Evolutionary conservation across 73 alveolate species (phyloP).

Genomic region (Uronychia setigera): DNA sequence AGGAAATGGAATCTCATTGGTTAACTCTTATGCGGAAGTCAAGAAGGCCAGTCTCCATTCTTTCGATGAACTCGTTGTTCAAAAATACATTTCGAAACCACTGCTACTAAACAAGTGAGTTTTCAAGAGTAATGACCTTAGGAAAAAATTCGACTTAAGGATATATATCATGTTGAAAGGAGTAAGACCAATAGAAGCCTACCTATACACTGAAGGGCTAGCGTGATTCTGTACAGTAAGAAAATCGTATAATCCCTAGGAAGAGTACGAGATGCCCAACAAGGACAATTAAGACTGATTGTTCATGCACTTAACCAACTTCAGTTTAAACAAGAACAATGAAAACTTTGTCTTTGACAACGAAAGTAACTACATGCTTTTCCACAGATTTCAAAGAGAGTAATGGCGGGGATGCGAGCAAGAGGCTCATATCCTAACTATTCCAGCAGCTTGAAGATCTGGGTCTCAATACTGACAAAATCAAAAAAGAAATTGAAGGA

Average conservation of each 20-base stretch:
- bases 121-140: conserved; percentile 75
- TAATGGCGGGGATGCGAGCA: neutral
- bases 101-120: conserved; percentile 80
- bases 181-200: conserved; percentile 87
- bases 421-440: neutral
- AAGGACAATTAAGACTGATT: conserved; percentile 67
- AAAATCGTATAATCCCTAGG: conserved; percentile 16
- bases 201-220: conserved; percentile 96
- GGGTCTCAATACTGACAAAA: neutral
- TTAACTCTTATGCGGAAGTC: conserved; percentile 35
- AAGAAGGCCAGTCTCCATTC: conserved; percentile 21
- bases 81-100: conserved; percentile 86
- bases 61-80: conserved; percentile 62
- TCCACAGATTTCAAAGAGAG: neutral
- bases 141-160: conserved; percentile 94
- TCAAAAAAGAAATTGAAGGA: neutral
- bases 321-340: conserved; percentile 81
- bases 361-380: neutral
- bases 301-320: conserved; percentile 92
- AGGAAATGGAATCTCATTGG: conserved; percentile 74
- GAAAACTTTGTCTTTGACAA: conserved; percentile 39
- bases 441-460: neutral
- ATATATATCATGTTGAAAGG: conserved; percentile 92
- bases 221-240: conserved; percentile 88
- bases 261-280: conserved; percentile 84